Evolutionary conservation across 345 rosid genomes (phyloP).

Genomic region (Hibiscus tridactylites): DNA sequence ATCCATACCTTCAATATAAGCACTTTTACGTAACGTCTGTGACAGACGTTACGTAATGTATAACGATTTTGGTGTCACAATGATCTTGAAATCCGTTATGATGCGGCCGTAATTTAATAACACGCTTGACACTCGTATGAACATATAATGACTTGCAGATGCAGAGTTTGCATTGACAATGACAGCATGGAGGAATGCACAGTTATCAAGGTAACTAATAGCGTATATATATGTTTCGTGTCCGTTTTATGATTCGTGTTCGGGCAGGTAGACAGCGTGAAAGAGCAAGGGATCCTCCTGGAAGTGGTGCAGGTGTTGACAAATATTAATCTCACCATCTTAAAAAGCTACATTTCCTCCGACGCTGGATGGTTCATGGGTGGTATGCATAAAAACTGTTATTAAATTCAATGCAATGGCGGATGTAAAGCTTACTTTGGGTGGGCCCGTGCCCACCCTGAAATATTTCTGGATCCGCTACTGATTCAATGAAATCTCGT

Average conservation of each 20-base stretch:
- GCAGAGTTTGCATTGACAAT: conserved; percentile 65
- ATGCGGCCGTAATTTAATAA: no score
- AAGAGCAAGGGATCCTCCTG: conserved; percentile 67
- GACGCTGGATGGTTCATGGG: conserved; percentile 88
- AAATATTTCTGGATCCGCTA: no score
- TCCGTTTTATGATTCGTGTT: no score
- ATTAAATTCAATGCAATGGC: no score
- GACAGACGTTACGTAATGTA: no score
- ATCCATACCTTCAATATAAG: not conserved
- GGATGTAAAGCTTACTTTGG: no score
- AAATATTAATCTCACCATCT: conserved; percentile 55
- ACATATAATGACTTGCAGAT: conserved; percentile 26
- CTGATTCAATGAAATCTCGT: no score
- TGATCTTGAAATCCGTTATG: no score
- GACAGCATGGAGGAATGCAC: conserved; percentile 67
- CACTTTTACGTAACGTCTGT: not conserved
- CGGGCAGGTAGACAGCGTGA: conserved; percentile 48
- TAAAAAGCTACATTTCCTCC: conserved; percentile 62
- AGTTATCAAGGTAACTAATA: conserved; percentile 39
- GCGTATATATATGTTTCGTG: not conserved
- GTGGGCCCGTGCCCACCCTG: no score
- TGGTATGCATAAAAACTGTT: conserved; percentile 24
- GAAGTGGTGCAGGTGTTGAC: conserved; percentile 72
- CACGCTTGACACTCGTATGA: not conserved
- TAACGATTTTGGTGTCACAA: no score